Conservation (phyloP, 441 rosid genomes). For the Hypseocharis bilobata region DNA sequence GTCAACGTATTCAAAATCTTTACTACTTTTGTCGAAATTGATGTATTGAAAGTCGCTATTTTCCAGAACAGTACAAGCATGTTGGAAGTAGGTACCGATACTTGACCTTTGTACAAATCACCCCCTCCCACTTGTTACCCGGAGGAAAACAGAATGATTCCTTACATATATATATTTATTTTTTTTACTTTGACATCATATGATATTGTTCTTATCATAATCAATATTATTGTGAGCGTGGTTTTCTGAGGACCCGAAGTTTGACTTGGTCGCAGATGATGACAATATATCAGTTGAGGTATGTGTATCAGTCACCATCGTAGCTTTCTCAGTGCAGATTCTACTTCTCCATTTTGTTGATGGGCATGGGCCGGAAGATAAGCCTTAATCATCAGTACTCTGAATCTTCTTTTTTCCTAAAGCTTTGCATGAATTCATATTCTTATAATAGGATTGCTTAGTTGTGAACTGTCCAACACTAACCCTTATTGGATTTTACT, state of each 20-base stretch:
- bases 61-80: background rate
- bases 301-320: background rate
- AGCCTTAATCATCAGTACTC: background rate
- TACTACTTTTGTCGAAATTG: slow-evolving; percentile 2
- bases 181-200: background rate
- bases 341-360: slow-evolving; percentile 1
- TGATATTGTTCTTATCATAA: slow-evolving; percentile 2
- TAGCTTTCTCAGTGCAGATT: slow-evolving; percentile 1
- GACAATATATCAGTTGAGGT: background rate
- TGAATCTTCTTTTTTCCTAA: background rate
- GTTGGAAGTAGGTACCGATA: background rate
- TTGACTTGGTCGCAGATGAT: slow-evolving; percentile 4
- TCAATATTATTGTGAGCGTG: background rate
- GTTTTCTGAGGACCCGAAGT: background rate
- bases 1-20: slow-evolving; percentile 1
- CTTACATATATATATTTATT: too few species aligned
- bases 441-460: too few species aligned
- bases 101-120: slow-evolving; percentile 2
- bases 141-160: background rate
- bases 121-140: background rate
- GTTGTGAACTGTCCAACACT: too few species aligned
- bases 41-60: background rate
- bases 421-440: background rate
- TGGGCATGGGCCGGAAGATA: background rate
- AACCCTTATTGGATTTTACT: too few species aligned